Percentiles rank a stretch among this genome's conserved stretches.
phyloP scores from a whole-genome alignment of 2,329 filamentous ascomycete species.

The Macroventuria anomochaeta region DNA sequence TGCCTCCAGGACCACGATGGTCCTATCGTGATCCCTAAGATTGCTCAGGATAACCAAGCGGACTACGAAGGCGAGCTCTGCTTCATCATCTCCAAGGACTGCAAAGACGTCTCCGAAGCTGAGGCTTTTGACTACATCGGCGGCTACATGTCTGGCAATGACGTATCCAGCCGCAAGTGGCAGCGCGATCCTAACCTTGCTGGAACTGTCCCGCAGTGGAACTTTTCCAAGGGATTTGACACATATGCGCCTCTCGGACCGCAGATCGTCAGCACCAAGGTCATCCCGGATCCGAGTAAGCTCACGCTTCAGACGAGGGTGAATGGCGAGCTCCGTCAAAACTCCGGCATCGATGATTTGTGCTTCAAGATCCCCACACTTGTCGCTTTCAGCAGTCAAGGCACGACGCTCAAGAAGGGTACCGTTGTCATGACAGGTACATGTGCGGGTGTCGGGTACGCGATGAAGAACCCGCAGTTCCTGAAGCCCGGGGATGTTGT shows the following conservation, averaged over 20 bases:
- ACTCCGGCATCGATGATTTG: conserved; percentile 56
- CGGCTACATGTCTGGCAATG: conserved; percentile 63
- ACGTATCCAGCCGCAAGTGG: conserved; percentile 60
- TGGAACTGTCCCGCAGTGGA: conserved; percentile 63
- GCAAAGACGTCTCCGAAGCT: conserved; percentile 56
- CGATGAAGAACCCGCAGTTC: conserved; percentile 50
- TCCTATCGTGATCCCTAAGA: conserved; percentile 56
- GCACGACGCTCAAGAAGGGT: conserved; percentile 55
- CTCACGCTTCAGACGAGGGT: conserved; percentile 56
- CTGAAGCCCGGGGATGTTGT: conserved; percentile 45
- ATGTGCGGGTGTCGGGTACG: conserved; percentile 48
- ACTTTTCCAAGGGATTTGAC: conserved; percentile 65
- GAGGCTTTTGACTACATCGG: conserved; percentile 59
- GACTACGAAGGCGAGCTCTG: conserved; percentile 52
- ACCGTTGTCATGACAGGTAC: conserved; percentile 61
- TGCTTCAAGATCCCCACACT: conserved; percentile 56
- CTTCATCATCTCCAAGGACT: conserved; percentile 61
- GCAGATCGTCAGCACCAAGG: conserved; percentile 51
- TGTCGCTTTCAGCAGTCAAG: conserved; percentile 56
- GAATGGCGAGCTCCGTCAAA: conserved; percentile 59
- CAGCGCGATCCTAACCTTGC: conserved; percentile 59
- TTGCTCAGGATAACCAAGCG: conserved; percentile 56
- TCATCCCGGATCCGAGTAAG: conserved; percentile 54
- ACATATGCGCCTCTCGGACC: conserved; percentile 63
- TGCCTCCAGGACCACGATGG: conserved; percentile 51